A percentile compares a stretch with the other conserved stretches of the same genome.
Conservation (phyloP, 176 grass and related monocot species). For the Thalia dealbata region DNA sequence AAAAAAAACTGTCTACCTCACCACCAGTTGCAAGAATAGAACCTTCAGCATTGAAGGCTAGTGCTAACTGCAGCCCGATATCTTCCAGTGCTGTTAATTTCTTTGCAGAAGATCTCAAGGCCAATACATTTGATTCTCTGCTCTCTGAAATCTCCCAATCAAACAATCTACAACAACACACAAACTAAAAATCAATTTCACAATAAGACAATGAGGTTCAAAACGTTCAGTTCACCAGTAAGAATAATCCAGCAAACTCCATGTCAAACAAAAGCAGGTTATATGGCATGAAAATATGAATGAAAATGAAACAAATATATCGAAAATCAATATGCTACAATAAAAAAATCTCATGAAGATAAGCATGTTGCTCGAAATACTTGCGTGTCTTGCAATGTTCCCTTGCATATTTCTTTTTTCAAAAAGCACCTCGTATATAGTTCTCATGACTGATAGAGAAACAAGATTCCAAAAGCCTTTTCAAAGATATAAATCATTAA, state of each 20-base stretch:
- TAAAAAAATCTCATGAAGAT: background rate
- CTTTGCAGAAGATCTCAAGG: conserved; percentile 42
- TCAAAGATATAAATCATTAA: too few relatives aligned
- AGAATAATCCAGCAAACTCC: background rate
- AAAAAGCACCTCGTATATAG: too few relatives aligned
- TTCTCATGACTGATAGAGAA: too few relatives aligned
- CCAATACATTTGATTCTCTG: conserved; percentile 20
- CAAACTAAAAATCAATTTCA: conserved; percentile 13
- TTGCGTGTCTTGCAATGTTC: background rate
- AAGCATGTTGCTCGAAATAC: background rate
- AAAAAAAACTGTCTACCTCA: too few relatives aligned
- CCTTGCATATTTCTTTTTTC: background rate
- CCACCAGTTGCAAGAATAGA: conserved; percentile 71
- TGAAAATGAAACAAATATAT: background rate
- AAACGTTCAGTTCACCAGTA: background rate
- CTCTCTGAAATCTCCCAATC: conserved; percentile 45
- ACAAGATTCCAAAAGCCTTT: too few relatives aligned
- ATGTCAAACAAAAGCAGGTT: background rate
- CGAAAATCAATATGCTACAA: background rate
- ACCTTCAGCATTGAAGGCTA: conserved; percentile 70
- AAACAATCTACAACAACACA: conserved; percentile 50
- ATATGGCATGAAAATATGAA: background rate
- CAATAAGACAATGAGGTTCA: background rate
- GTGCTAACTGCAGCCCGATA: conserved; percentile 58
- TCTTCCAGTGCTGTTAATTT: conserved; percentile 36